These are phyloP conservation scores for Bathelium albidoporum DNA, from an alignment of 495 filamentous ascomycete genomes.

Conservation along the genomic window DNA sequence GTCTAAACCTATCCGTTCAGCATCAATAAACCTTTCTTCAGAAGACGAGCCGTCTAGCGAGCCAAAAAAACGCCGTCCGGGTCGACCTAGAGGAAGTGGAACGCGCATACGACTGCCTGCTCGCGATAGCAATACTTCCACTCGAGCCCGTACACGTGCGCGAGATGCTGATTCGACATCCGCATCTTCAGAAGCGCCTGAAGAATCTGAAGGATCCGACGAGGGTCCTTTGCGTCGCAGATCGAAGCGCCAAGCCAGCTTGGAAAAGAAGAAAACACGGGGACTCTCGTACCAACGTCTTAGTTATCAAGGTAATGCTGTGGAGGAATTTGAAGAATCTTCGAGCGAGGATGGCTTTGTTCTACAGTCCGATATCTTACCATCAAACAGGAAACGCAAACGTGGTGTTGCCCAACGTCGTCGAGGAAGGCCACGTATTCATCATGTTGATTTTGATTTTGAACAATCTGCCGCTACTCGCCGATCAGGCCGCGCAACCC, in stretches of 20 bases:
- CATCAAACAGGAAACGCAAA: not conserved
- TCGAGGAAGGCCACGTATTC: not conserved
- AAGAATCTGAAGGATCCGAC: not conserved
- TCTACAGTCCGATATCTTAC: constrained; percentile 6
- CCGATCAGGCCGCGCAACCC: constrained; percentile 29
- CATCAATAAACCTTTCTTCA: not conserved
- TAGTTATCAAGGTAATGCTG: constrained; percentile 4
- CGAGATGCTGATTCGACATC: not conserved
- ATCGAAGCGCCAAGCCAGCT: not conserved
- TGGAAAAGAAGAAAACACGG: not conserved
- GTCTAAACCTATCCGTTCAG: not conserved
- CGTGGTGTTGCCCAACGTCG: not conserved
- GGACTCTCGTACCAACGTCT: not conserved
- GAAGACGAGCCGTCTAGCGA: not conserved
- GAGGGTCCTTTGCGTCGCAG: not conserved
- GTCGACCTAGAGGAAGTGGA: not conserved
- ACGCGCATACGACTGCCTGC: not conserved
- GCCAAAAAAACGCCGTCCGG: not conserved
- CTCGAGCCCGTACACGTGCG: not conserved
- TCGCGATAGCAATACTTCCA: not conserved
- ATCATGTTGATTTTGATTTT: not conserved
- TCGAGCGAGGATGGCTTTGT: constrained; percentile 10
- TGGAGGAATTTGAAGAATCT: constrained; percentile 12
- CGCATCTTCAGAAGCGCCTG: not conserved
- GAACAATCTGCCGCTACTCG: constrained; percentile 17